Evolutionary conservation across 1,284 basidiomycete genomes (phyloP), one percentile per base, ranked within the genome.

Genomic region (Pterulicium gracile): DNA sequence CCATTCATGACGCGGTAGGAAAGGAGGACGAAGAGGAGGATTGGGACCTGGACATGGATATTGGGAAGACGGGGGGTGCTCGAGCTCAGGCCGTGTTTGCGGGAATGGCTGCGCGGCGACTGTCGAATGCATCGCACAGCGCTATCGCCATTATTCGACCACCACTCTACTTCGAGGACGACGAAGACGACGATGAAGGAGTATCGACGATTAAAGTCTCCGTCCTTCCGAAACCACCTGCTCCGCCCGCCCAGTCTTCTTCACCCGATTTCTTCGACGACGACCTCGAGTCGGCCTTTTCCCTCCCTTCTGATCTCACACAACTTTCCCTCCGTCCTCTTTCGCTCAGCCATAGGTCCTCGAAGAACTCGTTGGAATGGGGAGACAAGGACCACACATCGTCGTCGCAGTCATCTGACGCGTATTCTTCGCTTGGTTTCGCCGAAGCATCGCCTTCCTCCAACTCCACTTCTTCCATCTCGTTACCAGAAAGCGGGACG

Each of bases 301-400:
- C 80, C 13, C 69, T 91, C 21, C 88, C 88, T 27, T 73, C 73
- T 41, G 79, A 87, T 59, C 73, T 89, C 47, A 85, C 81, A 13
- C 79, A 75, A 54, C 72, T 89, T 39, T 89, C 87, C 20, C 76
- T 89, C 42, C 77, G 79, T 39, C 81, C 84, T 49, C 66, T 82
- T 50, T 75, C 81, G 22, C 73, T 86, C 23, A 74, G 69, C 53
- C 81, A 83, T 56, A 76, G 81, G 44, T 73, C 79, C 7, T 88
- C 86, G 48, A 88, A 87, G 64, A 76, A 76, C 45, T 88, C 86
- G 1, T 68, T 88, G 20, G 84, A 88, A 63, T 88, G 85, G 83
- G 81, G 81, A 24, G 85, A 88, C 64, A 81, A 77, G 60, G 83
- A 88, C 56, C 77, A 84, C 46, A 84, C 85, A 1, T 77, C 73